phyloP scores from a whole-genome alignment of 768 basidiomycete genomes.

The Clathrus columnatus region DNA sequence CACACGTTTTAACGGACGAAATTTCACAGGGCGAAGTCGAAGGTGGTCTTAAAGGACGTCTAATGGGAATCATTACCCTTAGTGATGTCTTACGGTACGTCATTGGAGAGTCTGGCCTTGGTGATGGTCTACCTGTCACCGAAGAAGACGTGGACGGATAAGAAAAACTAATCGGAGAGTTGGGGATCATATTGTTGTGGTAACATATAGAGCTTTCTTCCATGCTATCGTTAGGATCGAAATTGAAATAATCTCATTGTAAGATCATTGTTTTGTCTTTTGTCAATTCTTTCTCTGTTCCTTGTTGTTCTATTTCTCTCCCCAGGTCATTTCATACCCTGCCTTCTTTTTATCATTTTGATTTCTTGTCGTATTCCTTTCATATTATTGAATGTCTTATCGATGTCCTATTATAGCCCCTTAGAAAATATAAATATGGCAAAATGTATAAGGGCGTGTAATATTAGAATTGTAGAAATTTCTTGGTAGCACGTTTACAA shows the following conservation, averaged over 20 bases:
- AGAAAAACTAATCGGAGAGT: neutral
- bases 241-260: constrained; percentile 1
- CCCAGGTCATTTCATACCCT: neutral
- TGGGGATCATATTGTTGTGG: neutral
- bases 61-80: constrained; percentile 81
- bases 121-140: constrained; percentile 25
- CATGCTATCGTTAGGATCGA: constrained; percentile 7
- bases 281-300: neutral
- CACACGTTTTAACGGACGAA: neutral
- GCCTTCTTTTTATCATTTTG: too few species aligned
- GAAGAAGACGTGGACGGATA: constrained; percentile 11
- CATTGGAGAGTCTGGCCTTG: constrained; percentile 50
- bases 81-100: constrained; percentile 84
- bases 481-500: too few species aligned
- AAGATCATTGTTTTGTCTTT: neutral
- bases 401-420: too few species aligned
- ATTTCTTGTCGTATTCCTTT: too few species aligned
- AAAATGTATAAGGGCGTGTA: too few species aligned
- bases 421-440: too few species aligned
- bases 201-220: neutral
- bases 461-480: too few species aligned
- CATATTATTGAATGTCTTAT: too few species aligned
- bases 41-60: constrained; percentile 74
- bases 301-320: neutral
- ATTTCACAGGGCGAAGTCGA: constrained; percentile 64